Evolutionary conservation across 768 basidiomycete species (phyloP).

Genomic region (Roridomyces roridus): DNA sequence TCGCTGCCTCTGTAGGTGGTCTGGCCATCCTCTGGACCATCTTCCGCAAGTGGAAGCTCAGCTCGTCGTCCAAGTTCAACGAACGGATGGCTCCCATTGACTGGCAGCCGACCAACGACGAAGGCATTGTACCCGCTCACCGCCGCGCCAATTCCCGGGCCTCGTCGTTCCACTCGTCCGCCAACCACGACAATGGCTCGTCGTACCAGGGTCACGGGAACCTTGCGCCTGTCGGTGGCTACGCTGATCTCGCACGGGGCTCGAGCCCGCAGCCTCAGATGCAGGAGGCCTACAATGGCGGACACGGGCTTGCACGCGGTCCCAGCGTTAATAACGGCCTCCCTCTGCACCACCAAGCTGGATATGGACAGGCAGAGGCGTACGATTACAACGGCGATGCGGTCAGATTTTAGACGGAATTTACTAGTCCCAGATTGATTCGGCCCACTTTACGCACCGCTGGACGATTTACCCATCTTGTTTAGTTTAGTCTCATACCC

Average conservation of each 20-base stretch:
- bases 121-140: constrained; percentile 53
- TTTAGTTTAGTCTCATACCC: constrained; percentile 2
- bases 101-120: constrained; percentile 74
- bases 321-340: constrained; percentile 56
- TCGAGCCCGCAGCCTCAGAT: constrained; percentile 72
- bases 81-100: constrained; percentile 87
- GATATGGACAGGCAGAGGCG: constrained; percentile 44
- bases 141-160: constrained; percentile 62
- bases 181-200: constrained; percentile 40
- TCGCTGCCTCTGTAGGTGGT: constrained; percentile 72
- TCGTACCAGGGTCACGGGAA: constrained; percentile 46
- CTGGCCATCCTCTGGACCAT: constrained; percentile 83
- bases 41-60: constrained; percentile 93
- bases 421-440: constrained; percentile 1
- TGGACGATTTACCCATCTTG: constrained; percentile 19
- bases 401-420: constrained; percentile 21
- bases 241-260: constrained; percentile 82
- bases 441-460: constrained; percentile 19
- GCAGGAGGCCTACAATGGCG: constrained; percentile 53
- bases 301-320: constrained; percentile 51
- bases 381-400: constrained; percentile 40
- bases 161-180: constrained; percentile 74
- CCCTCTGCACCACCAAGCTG: constrained; percentile 67
- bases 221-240: constrained; percentile 76
- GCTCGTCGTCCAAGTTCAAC: constrained; percentile 80